Base-by-base conservation (phyloP, 1,284 basidiomycete genomes). In the Malassezia caprae region DNA sequence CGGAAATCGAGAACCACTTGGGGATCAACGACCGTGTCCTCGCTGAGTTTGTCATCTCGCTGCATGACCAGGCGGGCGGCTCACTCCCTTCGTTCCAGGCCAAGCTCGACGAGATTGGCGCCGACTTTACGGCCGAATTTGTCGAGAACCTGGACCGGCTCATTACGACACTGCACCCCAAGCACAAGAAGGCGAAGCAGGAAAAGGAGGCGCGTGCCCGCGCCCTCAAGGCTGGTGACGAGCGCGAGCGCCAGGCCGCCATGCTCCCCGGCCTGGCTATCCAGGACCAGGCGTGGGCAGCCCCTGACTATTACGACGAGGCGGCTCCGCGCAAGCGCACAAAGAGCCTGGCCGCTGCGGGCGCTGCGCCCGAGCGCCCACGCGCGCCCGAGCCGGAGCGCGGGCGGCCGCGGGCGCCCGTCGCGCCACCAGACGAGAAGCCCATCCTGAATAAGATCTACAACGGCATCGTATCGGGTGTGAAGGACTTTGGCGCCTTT, bases 401-500 rank as follows among this genome's bases (percentile, higher is more conserved):
- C 11, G 43, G 17, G 1, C 6, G n/a, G n/a, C 34, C 28, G 15
- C 47, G 46, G 27, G 8, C 28, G 48, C 15, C 40, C 13, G 26
- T 35, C 15, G 21, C 37, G 49, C 24, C 39, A 19, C 35, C 35
- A 1, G 69, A 98, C 73, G 88, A 93, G 37, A 80, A 80, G 48
- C 90, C 94, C 0, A 78, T 96, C 1, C 74, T 96, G 35, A 96
- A 85, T 83, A 96, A 96, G 79, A 90, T 96, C 43, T 98, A 98
- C 77, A 80, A 82, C 56, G 93, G 90, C 7, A 84, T 83, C 54
- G 85, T 98, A 23, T 81, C 86, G 5, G 84, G 86, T 17, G 72
- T 96, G 69, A 90, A 88, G 75, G 93, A 98, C 63, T 98, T 96
- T 75, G 93, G 93, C 50, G 90, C 88, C 0, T 98, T 98, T 70